Evolutionary conservation across 2,329 filamentous ascomycete genomes (phyloP).

Genomic region (Cladophialophora exuberans): DNA sequence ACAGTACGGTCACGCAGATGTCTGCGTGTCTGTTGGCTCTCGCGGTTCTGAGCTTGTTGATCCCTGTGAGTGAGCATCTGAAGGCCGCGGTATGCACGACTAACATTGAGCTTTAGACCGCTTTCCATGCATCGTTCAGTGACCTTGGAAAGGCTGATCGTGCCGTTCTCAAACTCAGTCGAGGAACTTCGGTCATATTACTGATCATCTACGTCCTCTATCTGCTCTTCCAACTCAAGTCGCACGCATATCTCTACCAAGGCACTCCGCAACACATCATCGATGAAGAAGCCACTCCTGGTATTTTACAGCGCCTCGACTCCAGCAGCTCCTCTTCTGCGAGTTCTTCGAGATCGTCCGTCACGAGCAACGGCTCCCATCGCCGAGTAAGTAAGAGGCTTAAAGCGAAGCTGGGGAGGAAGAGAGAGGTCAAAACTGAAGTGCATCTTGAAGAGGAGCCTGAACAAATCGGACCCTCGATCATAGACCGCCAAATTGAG

Average conservation of each 20-base stretch:
- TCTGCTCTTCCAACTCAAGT: slow-evolving; percentile 87
- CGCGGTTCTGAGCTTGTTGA: slow-evolving; percentile 79
- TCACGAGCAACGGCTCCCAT: slow-evolving; percentile 44
- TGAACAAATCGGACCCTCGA: neutral
- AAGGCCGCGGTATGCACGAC: neutral
- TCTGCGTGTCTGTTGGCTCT: slow-evolving; percentile 79
- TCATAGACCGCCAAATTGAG: slow-evolving; percentile 10
- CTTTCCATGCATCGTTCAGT: slow-evolving; percentile 68
- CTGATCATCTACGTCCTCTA: slow-evolving; percentile 83
- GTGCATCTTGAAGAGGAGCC: slow-evolving; percentile 67
- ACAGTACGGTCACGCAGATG: slow-evolving; percentile 87
- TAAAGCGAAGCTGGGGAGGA: slow-evolving; percentile 32
- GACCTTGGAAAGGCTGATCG: slow-evolving; percentile 35
- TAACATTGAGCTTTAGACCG: slow-evolving; percentile 54
- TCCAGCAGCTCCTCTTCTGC: slow-evolving; percentile 53
- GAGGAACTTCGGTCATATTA: slow-evolving; percentile 71
- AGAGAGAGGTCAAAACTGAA: slow-evolving; percentile 41
- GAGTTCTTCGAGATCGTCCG: slow-evolving; percentile 36
- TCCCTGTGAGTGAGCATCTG: slow-evolving; percentile 55
- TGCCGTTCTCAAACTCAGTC: slow-evolving; percentile 31
- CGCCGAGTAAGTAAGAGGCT: slow-evolving; percentile 55
- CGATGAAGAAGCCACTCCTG: slow-evolving; percentile 67
- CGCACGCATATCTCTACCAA: slow-evolving; percentile 74
- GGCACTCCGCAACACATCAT: slow-evolving; percentile 33
- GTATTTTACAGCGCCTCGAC: slow-evolving; percentile 58